Base-by-base conservation (phyloP, 805 yeast genomes). In the Pichia membranifaciens region DNA sequence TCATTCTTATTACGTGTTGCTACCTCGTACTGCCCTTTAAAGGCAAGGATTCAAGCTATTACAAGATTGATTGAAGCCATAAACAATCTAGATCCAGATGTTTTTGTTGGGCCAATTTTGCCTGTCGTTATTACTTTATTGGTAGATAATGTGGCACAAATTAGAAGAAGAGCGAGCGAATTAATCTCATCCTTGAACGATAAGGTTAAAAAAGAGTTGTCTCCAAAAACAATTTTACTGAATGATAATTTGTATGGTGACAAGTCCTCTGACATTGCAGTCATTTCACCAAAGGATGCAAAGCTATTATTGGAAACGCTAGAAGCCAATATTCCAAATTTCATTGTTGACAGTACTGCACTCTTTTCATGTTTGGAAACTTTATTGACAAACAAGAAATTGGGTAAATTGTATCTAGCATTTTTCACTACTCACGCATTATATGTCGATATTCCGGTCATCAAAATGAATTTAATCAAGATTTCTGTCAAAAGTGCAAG, bases 351-450 rank as follows among this genome's bases (percentile, higher is more conserved):
- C 53, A 65, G 65, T 31, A 62, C 67, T 22, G 79, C 76, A 56
- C 62, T 79, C 50, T 60, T 71, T 46, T 50, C 65, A 52, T 53
- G 57, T 25, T 62, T 74, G 47, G 62, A 47, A 43, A 51, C 53
- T 10, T 43, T 69, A 25, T 57, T 75, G 4, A 68, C 71, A 22
- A 81, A 82, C 59, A 77, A 74, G 55, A 79, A 76, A 50, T 59
- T 75, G 38, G 83, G 82, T 15, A 74, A 76, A 48, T 66, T 83
- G 5, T 70, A 76, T 39, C 62, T 82, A 45, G 76, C 89, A 0
- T 85, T 82, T 54, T 71, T 87, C 57, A 78, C 84, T 17, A 79
- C 83, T 47, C 93, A 88, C 62, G 84, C 87, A 58, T 61, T 69
- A 34, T 54, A 67, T 8, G 67, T 74, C 21, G 65, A 77, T 8